These are phyloP conservation scores for Neurospora sp. DNA, from an alignment of 495 filamentous ascomycete genomes.

Conservation along the genomic window DNA sequence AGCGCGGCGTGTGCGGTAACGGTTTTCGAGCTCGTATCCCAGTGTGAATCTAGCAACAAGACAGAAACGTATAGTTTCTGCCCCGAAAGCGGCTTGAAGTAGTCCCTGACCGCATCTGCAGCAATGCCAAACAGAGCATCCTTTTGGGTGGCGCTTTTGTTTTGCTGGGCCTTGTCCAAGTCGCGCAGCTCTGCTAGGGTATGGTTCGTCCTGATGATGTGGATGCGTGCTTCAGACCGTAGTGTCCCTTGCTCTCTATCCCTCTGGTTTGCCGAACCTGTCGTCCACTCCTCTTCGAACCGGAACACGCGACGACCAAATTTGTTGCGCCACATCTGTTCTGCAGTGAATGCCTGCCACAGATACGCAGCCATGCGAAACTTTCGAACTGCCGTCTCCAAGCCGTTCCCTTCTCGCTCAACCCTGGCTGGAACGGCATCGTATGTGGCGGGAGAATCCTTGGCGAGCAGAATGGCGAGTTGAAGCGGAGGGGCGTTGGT, in stretches of 20 bases:
- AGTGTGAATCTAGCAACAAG: conserved; percentile 75
- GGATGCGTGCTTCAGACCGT: conserved; percentile 83
- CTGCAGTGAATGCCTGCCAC: conserved; percentile 91
- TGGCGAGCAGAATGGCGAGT: conserved; percentile 72
- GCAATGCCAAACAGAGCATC: conserved; percentile 68
- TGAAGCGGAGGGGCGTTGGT: conserved; percentile 69
- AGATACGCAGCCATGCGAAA: conserved; percentile 87
- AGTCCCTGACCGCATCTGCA: conserved; percentile 57
- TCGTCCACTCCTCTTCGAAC: conserved; percentile 89
- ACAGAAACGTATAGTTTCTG: conserved; percentile 82
- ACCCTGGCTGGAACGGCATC: conserved; percentile 68
- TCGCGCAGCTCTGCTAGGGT: conserved; percentile 75
- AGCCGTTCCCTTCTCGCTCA: conserved; percentile 66
- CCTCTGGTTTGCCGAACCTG: conserved; percentile 59
- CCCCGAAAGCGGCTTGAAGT: conserved; percentile 62
- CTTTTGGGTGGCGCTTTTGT: conserved; percentile 52
- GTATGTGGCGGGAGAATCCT: conserved; percentile 78
- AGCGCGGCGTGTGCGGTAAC: conserved; percentile 77
- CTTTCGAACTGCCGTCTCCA: conserved; percentile 73
- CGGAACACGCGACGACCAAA: conserved; percentile 76
- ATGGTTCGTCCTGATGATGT: conserved; percentile 71
- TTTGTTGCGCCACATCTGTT: conserved; percentile 85
- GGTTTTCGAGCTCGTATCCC: conserved; percentile 59
- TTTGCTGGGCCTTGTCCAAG: conserved; percentile 71
- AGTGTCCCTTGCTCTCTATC: conserved; percentile 58